Conservation (phyloP, 2,329 filamentous ascomycete species). For the Fusarium gaditjirri region DNA sequence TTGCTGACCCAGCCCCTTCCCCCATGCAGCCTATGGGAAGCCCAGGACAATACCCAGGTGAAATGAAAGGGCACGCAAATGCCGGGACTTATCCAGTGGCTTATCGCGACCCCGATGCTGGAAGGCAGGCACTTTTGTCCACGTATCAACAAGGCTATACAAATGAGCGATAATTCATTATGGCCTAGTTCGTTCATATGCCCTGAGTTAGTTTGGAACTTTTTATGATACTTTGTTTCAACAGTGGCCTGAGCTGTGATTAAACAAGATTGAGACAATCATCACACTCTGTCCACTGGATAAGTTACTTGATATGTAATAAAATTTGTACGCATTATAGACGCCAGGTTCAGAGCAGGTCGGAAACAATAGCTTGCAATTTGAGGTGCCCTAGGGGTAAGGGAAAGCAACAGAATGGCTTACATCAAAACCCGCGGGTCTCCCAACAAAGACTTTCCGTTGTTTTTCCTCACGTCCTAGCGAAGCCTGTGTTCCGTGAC, state of each 20-base stretch:
- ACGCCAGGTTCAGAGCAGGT: background rate
- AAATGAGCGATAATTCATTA: background rate
- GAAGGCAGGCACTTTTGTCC: background rate
- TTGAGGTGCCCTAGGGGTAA: too few relatives aligned
- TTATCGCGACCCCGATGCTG: background rate
- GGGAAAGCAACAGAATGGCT: too few relatives aligned
- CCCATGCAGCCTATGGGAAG: background rate
- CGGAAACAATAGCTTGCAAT: too few relatives aligned
- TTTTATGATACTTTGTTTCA: too few relatives aligned
- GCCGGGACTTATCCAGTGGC: background rate
- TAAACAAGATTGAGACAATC: too few relatives aligned
- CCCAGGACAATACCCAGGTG: background rate
- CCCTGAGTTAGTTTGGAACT: too few relatives aligned
- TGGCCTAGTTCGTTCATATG: background rate
- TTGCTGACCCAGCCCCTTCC: background rate
- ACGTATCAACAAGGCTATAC: background rate
- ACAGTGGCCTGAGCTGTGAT: background rate
- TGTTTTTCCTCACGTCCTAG: too few relatives aligned
- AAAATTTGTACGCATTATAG: background rate
- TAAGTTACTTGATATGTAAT: background rate
- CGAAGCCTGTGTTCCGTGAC: too few relatives aligned
- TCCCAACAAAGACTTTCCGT: too few relatives aligned
- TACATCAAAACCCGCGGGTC: too few relatives aligned
- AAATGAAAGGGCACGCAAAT: background rate
- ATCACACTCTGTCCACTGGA: background rate